Conservation (phyloP, 192 early-diverging fungal species). For the Fimicolochytrium jonesii region DNA sequence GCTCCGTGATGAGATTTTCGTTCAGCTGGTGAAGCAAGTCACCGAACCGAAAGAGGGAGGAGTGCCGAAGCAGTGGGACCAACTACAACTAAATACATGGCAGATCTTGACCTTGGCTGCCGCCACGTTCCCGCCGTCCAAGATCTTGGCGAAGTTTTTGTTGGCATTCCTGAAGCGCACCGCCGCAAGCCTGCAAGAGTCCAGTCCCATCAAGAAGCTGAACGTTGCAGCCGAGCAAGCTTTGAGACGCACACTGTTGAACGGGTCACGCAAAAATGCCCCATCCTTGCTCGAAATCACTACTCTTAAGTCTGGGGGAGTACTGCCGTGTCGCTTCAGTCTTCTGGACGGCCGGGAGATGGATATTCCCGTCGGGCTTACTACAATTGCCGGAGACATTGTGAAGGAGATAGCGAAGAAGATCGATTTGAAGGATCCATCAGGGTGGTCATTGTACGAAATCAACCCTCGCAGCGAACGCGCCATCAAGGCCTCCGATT, state of each 20-base stretch:
- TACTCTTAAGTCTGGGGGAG: constrained; percentile 1
- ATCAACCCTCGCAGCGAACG: constrained; percentile 27
- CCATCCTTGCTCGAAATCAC: constrained; percentile 37
- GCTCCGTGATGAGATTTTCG: constrained; percentile 46
- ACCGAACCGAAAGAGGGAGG: constrained; percentile 30
- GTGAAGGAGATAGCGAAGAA: constrained; percentile 45
- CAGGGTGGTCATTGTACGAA: constrained; percentile 53
- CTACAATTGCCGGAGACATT: constrained; percentile 44
- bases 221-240: constrained; percentile 29
- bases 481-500: constrained; percentile 49
- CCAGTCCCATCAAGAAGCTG: constrained; percentile 29
- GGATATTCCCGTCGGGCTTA: constrained; percentile 34
- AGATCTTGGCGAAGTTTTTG: constrained; percentile 42
- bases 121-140: constrained; percentile 45
- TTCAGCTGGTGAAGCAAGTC: constrained; percentile 47
- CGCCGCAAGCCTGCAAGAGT: constrained; percentile 14
- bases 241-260: constrained; percentile 30
- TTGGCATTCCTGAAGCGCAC: constrained; percentile 40
- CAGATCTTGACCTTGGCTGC: constrained; percentile 32
- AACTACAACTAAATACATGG: constrained; percentile 38
- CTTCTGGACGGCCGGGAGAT: constrained; percentile 41
- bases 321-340: constrained; percentile 36
- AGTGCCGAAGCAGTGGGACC: constrained; percentile 34
- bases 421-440: constrained; percentile 43
- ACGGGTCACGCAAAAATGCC: constrained; percentile 36